Evolutionary conservation across 2,329 filamentous ascomycete genomes (phyloP).

Genomic region (Neurospora sp.): DNA sequence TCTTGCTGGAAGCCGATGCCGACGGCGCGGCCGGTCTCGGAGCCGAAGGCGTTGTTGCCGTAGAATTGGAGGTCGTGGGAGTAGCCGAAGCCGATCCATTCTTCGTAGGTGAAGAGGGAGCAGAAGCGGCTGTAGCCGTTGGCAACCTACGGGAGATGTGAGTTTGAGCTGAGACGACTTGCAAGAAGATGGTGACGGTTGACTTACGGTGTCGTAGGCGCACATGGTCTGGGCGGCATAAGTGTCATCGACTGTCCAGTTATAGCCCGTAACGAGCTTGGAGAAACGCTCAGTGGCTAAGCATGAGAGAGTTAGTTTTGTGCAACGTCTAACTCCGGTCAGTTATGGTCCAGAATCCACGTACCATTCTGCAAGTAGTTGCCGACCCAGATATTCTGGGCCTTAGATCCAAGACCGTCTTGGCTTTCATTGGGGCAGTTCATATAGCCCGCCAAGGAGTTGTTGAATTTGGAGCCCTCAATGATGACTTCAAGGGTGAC

Average conservation of each 20-base stretch:
- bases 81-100: constrained; percentile 67
- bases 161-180: constrained; percentile 3
- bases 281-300: constrained; percentile 50
- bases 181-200: background rate
- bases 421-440: constrained; percentile 54
- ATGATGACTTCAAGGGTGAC: constrained; percentile 65
- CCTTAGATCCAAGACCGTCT: constrained; percentile 42
- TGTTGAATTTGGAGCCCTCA: constrained; percentile 55
- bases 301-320: background rate
- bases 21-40: constrained; percentile 58
- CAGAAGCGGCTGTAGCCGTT: constrained; percentile 69
- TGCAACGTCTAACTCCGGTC: background rate
- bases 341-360: background rate
- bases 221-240: constrained; percentile 65
- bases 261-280: constrained; percentile 42
- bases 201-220: constrained; percentile 57
- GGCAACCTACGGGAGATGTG: constrained; percentile 35
- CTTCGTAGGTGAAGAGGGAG: constrained; percentile 62
- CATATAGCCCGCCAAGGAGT: constrained; percentile 58
- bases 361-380: constrained; percentile 54
- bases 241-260: constrained; percentile 55
- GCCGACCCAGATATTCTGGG: constrained; percentile 47
- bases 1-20: constrained; percentile 68
- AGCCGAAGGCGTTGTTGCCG: constrained; percentile 51
- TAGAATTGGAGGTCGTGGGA: constrained; percentile 57